Percentiles rank a stretch among this genome's conserved stretches.
phyloP scores from a whole-genome alignment of 306 rosid species.

The Senna siamea region DNA sequence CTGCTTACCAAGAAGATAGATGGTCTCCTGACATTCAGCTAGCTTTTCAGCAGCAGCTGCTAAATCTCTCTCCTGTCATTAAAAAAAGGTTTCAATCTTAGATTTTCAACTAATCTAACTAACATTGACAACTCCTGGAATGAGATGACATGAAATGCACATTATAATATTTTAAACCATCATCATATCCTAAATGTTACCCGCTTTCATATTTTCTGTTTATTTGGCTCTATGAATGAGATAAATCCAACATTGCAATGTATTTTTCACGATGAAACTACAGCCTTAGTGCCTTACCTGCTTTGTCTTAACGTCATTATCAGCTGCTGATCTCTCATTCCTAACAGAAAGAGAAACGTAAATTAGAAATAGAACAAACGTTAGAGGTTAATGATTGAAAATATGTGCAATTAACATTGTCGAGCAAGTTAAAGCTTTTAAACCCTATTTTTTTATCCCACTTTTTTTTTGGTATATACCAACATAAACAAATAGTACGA shows the following conservation, averaged over 20 bases:
- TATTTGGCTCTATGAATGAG: neutral
- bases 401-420: neutral
- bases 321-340: constrained; percentile 59
- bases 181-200: neutral
- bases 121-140: neutral
- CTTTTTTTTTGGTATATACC: constrained; percentile 17
- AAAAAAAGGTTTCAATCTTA: constrained; percentile 30
- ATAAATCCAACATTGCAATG: constrained; percentile 19
- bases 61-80: constrained; percentile 77
- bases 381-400: neutral
- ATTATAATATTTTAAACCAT: constrained; percentile 15
- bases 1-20: constrained; percentile 92
- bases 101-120: constrained; percentile 24
- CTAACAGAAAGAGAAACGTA: constrained; percentile 45
- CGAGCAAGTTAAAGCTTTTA: constrained; percentile 15
- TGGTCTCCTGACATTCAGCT: constrained; percentile 98
- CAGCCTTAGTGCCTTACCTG: constrained; percentile 74
- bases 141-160: neutral
- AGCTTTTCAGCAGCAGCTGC: constrained; percentile 91
- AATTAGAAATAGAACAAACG: constrained; percentile 37
- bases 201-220: neutral
- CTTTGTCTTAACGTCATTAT: constrained; percentile 54
- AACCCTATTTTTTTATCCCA: constrained; percentile 14
- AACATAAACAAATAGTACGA: constrained; percentile 27
- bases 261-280: constrained; percentile 23